Evolutionary conservation across 345 rosid genomes (phyloP).

Genomic region (Brassica rapa): DNA sequence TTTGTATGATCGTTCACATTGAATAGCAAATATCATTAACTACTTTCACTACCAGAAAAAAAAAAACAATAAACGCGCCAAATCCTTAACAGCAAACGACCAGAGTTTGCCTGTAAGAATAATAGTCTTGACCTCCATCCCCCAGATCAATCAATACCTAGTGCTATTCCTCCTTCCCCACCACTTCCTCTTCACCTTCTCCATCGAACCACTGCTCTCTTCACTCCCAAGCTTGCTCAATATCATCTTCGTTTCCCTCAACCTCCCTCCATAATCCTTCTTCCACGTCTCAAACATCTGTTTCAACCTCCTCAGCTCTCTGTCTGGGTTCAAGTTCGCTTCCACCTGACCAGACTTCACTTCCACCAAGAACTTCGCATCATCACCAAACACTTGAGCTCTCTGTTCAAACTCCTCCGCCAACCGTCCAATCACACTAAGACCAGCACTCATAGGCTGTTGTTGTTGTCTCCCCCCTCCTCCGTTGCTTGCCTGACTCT

Average conservation of each 20-base stretch:
- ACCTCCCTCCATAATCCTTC: slow-evolving; percentile 80
- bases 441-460: slow-evolving; percentile 75
- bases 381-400: slow-evolving; percentile 93
- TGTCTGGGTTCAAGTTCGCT: slow-evolving; percentile 88
- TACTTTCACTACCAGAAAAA: neutral
- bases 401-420: slow-evolving; percentile 98
- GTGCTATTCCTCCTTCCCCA: slow-evolving; percentile 97
- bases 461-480: slow-evolving; percentile 47
- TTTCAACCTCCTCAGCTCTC: slow-evolving; percentile 82
- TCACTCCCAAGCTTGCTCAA: slow-evolving; percentile 84
- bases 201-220: slow-evolving; percentile 68
- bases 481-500: slow-evolving; percentile 71
- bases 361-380: slow-evolving; percentile 94
- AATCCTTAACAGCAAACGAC: slow-evolving; percentile 38
- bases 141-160: slow-evolving; percentile 55
- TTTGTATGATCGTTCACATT: slow-evolving; percentile 18
- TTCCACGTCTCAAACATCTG: slow-evolving; percentile 98
- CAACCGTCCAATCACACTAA: slow-evolving; percentile 80
- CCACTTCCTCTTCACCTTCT: slow-evolving; percentile 82
- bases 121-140: neutral
- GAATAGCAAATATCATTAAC: slow-evolving; percentile 13
- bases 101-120: slow-evolving; percentile 37
- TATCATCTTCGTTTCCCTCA: slow-evolving; percentile 83
- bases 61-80: neutral
- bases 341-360: slow-evolving; percentile 96